phyloP scores from a whole-genome alignment of 2,329 filamentous ascomycete species.

The Cordyceps pruinosa region DNA sequence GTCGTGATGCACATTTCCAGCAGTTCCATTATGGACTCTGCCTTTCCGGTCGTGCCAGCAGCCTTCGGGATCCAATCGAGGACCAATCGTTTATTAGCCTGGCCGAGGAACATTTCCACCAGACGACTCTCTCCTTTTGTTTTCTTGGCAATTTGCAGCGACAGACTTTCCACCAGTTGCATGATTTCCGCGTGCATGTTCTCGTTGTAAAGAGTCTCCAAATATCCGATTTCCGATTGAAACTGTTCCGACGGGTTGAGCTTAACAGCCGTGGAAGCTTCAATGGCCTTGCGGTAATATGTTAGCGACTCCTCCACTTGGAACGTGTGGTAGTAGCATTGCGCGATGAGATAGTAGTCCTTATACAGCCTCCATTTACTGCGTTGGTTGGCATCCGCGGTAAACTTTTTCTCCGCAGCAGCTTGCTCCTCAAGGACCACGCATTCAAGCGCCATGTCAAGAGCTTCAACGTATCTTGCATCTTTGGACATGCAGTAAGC shows the following conservation, averaged over 20 bases:
- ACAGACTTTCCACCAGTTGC: slow-evolving; percentile 27
- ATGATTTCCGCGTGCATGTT: slow-evolving; percentile 31
- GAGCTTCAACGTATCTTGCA: slow-evolving; percentile 28
- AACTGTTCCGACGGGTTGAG: slow-evolving; percentile 28
- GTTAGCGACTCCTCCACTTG: slow-evolving; percentile 26
- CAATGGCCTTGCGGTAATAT: slow-evolving; percentile 32
- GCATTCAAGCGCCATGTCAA: slow-evolving; percentile 31
- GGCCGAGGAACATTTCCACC: slow-evolving; percentile 29
- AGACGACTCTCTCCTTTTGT: slow-evolving; percentile 24
- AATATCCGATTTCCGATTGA: slow-evolving; percentile 31
- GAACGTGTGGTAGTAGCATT: slow-evolving; percentile 28
- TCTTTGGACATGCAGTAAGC: slow-evolving; percentile 33
- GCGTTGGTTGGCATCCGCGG: slow-evolving; percentile 20
- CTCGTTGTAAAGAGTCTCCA: slow-evolving; percentile 30
- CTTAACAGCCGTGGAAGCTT: slow-evolving; percentile 20
- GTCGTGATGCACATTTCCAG: slow-evolving; percentile 27
- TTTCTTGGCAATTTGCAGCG: slow-evolving; percentile 19
- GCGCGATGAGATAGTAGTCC: slow-evolving; percentile 32
- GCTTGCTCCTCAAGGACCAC: slow-evolving; percentile 28
- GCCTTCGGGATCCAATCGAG: slow-evolving; percentile 37
- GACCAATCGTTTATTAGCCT: slow-evolving; percentile 26
- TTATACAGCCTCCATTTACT: slow-evolving; percentile 35
- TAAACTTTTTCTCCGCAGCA: slow-evolving; percentile 21
- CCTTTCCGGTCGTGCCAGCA: slow-evolving; percentile 27
- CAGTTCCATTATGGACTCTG: slow-evolving; percentile 23